phyloP scores from a whole-genome alignment of 345 rosid genomes.

The Orychophragmus violaceus region DNA sequence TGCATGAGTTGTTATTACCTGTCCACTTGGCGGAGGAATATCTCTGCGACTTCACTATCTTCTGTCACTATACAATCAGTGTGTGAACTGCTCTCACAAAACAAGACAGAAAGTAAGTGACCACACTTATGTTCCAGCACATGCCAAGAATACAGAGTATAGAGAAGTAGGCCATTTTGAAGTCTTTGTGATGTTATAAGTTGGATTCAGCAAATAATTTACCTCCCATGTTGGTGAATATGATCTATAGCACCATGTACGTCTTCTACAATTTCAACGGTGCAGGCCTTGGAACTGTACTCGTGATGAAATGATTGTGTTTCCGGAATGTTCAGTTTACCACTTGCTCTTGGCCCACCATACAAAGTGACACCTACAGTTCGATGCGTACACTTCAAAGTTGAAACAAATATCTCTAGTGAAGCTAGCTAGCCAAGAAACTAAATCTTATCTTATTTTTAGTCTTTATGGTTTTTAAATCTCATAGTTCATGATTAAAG shows the following conservation, averaged over 20 bases:
- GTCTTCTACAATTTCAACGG: conserved; percentile 85
- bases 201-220: conserved; percentile 8
- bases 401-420: not conserved
- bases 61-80: conserved; percentile 92
- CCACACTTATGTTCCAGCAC: conserved; percentile 19
- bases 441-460: not conserved
- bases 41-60: conserved; percentile 61
- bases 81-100: conserved; percentile 65
- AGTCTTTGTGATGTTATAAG: not conserved
- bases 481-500: not conserved
- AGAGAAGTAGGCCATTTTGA: conserved; percentile 15
- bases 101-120: conserved; percentile 9
- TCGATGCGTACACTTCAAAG: not conserved
- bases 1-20: conserved; percentile 37
- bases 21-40: conserved; percentile 76
- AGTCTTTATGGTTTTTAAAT: not conserved
- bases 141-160: conserved; percentile 8
- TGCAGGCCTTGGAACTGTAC: conserved; percentile 82
- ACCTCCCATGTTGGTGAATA: conserved; percentile 94
- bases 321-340: conserved; percentile 49
- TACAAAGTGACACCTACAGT: conserved; percentile 65
- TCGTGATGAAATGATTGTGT: conserved; percentile 70
- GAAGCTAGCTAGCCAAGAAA: conserved; percentile 3
- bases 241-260: conserved; percentile 77
- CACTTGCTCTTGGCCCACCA: conserved; percentile 79